Base-by-base conservation (phyloP, 139 green algal genomes). In the Deuterostichococcus epilithicus region DNA sequence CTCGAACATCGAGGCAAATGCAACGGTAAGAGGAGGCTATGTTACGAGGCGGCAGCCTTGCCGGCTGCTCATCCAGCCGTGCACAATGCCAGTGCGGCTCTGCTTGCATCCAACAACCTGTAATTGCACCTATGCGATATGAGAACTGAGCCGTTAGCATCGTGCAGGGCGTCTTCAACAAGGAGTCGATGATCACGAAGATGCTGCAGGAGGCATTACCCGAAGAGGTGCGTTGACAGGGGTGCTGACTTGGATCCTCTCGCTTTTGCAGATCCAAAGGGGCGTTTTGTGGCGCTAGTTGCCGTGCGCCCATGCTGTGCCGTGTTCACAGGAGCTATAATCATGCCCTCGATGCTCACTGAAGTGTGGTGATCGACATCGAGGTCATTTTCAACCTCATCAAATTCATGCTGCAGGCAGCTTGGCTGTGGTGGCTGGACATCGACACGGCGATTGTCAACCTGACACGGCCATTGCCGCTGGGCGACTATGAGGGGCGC, bases 121-220 rank as follows among this genome's bases (percentile, higher is more conserved):
- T 23, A 52, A 13, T 52, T 13, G 42, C 8, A 23, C 8, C 42
- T 13, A 13, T 52, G 8, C 42, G 13, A 52, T 8, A 8, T 8
- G 42, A 13, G 8, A 52, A 13, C 42, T 23, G 13, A 52, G 42
- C 8, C 42, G 8, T 52, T 52, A 23, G 8, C 42, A 52, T 13
- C 42, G 52, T 63, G 52, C 52, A 63, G 52, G 52, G 52, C 13
- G 52, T 63, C 13, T 63, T 63, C 52, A 63, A 63, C 18, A 63
- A 63, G 52, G 52, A 63, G 52, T 63, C 52, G 18, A 63, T 63
- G 52, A 63, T 63, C 52, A 63, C 28, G 52, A 63, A 63, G 52
- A 25, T 63, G 52, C 52, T 63, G 10, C 52, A 63, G 18, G 52
- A 63, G 20, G 10, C 52, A 28, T 63, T 20, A n/a, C 13, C 20